phyloP scores from a whole-genome alignment of 257 asterid genomes.

The Solanum verrucosum region DNA sequence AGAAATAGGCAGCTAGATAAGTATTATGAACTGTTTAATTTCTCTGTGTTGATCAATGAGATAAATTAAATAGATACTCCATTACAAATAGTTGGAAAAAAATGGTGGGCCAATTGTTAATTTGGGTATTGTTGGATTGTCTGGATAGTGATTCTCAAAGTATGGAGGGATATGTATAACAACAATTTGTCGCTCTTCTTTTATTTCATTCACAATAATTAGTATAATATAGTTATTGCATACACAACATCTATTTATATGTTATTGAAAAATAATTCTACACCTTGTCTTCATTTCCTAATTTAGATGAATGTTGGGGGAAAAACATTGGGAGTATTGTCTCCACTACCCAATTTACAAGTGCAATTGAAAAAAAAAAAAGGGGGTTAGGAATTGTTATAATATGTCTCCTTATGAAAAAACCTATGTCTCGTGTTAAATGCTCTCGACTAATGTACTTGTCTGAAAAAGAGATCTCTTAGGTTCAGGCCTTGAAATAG shows the following conservation, averaged over 20 bases:
- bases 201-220: background rate
- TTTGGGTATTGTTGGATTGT: conserved; percentile 8
- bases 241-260: background rate
- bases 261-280: background rate
- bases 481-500: background rate
- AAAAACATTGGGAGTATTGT: conserved; percentile 1
- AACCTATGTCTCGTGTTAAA: background rate
- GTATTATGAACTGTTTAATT: conserved; percentile 10
- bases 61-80: conserved; percentile 13
- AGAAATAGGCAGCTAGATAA: background rate
- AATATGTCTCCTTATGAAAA: conserved; percentile 21
- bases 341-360: conserved; percentile 9
- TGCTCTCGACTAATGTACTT: background rate
- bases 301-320: background rate
- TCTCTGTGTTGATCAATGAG: conserved; percentile 8
- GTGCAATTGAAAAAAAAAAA: conserved; percentile 19
- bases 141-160: conserved; percentile 13
- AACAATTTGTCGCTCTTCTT: background rate
- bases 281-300: background rate
- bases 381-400: conserved; percentile 10
- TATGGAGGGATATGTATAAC: background rate
- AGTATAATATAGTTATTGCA: background rate
- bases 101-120: conserved; percentile 31
- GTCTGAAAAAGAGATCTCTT: background rate
- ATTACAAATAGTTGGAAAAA: conserved; percentile 20